Conservation (phyloP, 768 basidiomycete genomes). For the Amanita molliuscula region DNA sequence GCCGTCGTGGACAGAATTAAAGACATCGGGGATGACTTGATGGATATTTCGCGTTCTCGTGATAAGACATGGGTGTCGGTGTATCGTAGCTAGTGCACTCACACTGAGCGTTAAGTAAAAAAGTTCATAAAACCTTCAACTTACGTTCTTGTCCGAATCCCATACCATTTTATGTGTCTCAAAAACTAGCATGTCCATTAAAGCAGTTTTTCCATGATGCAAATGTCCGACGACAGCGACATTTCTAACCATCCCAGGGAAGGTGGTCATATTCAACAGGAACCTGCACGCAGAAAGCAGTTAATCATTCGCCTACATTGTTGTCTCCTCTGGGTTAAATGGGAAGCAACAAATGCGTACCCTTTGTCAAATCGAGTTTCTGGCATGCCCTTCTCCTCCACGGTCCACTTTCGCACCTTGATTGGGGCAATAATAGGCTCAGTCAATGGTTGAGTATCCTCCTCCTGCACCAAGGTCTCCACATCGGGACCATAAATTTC, state of each 20-base stretch:
- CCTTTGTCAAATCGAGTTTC: conserved; percentile 97
- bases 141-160: conserved; percentile 84
- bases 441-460: conserved; percentile 90
- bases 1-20: conserved; percentile 73
- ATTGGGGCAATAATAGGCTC: conserved; percentile 95
- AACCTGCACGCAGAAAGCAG: conserved; percentile 43
- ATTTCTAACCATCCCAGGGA: conserved; percentile 93
- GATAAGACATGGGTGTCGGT: conserved; percentile 93
- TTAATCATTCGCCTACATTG: background rate
- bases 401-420: conserved; percentile 88
- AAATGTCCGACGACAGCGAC: conserved; percentile 94
- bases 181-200: conserved; percentile 95
- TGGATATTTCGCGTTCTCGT: conserved; percentile 81
- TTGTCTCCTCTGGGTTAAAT: background rate
- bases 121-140: conserved; percentile 15
- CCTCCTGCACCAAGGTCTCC: conserved; percentile 95
- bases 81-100: conserved; percentile 65
- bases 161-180: conserved; percentile 94
- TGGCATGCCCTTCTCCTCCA: conserved; percentile 93
- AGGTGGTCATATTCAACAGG: conserved; percentile 80
- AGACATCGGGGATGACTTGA: conserved; percentile 97
- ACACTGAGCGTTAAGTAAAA: background rate
- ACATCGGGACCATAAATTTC: conserved; percentile 93
- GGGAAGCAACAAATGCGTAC: conserved; percentile 32
- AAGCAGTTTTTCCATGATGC: conserved; percentile 95